Evolutionary conservation across 306 rosid genomes (phyloP), one percentile per base, ranked within the genome.

Genomic region (Fagus crenata): DNA sequence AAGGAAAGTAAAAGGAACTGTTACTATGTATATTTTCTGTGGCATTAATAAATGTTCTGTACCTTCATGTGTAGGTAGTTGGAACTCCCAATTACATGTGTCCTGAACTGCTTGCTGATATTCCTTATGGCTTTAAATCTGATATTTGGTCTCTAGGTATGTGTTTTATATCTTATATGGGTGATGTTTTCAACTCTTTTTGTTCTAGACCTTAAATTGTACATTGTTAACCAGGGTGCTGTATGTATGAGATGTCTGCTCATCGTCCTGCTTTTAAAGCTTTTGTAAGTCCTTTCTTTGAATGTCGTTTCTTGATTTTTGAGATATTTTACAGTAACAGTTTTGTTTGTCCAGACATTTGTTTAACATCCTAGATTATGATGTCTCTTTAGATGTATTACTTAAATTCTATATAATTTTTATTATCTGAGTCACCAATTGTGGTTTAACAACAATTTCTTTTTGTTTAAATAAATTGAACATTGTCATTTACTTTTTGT

Each of bases 41-140:
- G 71, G 49, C 13, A 2, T 58, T 59, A 14, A 51, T 17, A 11
- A 43, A 71, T 41, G 39, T 58, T 43, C 55, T 51, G 4, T 83
- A 69, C 59, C 41, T 70, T 37, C 58, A 39, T 77, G 22, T 55
- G 68, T 88, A 96, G 99, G 99, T 96, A 49, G 99, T 96, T 8
- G 99, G 99, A 83, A 96, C 99, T 84, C 99, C 99, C 39, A 96
- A 96, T 84, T 96, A 96, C 82, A 96, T 96, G 99, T 96, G 99
- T 85, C 99, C 99, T 71, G 99, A 96, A 89, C 93, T 96, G 72
- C 96, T 96, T 76, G 98, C 99, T 4, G 99, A 96, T 84, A 96
- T 96, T 83, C 99, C 99, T 12, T 96, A 96, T 73, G 99, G 99
- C 80, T 96, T 96, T 85, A 96, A 96, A 84, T 96, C 99, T 73